phyloP scores from a whole-genome alignment of 2,329 filamentous ascomycete species.

The Teratosphaeriaceae sp. region DNA sequence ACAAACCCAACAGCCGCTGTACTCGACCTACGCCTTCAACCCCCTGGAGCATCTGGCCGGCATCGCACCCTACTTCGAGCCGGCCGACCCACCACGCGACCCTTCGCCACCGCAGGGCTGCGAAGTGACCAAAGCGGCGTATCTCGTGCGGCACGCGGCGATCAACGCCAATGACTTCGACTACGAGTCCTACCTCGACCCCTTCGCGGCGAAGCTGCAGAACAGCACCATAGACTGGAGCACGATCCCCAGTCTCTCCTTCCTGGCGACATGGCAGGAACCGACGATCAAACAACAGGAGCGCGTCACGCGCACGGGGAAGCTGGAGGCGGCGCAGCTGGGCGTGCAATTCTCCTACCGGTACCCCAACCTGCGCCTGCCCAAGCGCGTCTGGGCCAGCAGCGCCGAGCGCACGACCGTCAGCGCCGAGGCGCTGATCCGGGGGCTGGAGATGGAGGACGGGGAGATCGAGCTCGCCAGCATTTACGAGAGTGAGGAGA shows the following conservation, averaged over 20 bases:
- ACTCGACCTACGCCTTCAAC: conserved; percentile 37
- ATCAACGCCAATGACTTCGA: conserved; percentile 49
- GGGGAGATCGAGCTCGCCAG: conserved; percentile 48
- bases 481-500: conserved; percentile 50
- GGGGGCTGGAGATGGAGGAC: conserved; percentile 49
- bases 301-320: conserved; percentile 55
- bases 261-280: conserved; percentile 50
- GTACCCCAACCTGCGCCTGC: conserved; percentile 49
- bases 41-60: conserved; percentile 45
- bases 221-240: conserved; percentile 56
- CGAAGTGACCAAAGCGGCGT: conserved; percentile 44
- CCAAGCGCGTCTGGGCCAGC: conserved; percentile 54
- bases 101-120: conserved; percentile 45
- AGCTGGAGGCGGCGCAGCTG: conserved; percentile 53
- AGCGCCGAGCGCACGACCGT: conserved; percentile 56
- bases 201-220: conserved; percentile 49
- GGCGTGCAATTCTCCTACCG: conserved; percentile 53
- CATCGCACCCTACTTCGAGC: conserved; percentile 46
- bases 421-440: conserved; percentile 52
- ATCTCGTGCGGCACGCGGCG: conserved; percentile 45
- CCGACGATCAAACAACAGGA: conserved; percentile 50
- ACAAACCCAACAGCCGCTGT: conserved; percentile 16
- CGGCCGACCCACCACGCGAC: conserved; percentile 40
- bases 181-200: conserved; percentile 45
- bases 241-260: conserved; percentile 48